Percentiles rank a stretch among this genome's conserved stretches.
Evolutionary conservation across 257 asterid species (phyloP).

Genomic region (Knoxia roxburghii): DNA sequence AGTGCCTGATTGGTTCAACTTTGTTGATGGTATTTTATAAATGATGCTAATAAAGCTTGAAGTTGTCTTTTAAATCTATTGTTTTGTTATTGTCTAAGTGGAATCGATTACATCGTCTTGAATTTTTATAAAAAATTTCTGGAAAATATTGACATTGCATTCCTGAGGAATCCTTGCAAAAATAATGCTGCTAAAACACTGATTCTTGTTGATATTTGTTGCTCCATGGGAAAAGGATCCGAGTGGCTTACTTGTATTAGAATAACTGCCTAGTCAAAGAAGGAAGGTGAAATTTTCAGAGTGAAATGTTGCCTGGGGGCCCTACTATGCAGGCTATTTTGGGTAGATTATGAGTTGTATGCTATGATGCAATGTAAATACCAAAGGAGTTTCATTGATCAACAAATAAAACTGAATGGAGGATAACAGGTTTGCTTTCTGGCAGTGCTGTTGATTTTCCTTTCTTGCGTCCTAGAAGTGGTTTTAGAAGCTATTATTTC

Average conservation of each 20-base stretch:
- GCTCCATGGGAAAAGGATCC: background rate
- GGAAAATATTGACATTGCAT: background rate
- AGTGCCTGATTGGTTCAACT: slow-evolving; percentile 9
- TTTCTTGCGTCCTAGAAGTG: background rate
- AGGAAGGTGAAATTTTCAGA: background rate
- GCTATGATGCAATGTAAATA: background rate
- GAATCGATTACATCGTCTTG: background rate
- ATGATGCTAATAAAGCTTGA: too few relatives aligned
- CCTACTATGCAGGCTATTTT: background rate
- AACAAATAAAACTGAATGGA: background rate
- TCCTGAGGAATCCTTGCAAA: background rate
- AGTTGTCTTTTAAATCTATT: too few relatives aligned
- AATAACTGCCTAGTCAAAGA: background rate
- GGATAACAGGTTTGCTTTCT: background rate
- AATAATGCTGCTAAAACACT: background rate
- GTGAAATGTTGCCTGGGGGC: background rate
- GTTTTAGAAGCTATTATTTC: background rate
- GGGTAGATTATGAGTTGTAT: background rate
- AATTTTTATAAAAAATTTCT: background rate
- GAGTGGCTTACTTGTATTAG: background rate
- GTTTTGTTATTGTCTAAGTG: background rate
- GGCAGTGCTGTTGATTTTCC: too few relatives aligned
- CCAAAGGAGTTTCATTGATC: background rate
- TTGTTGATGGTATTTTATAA: background rate
- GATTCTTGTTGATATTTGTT: background rate